Conservation (phyloP, 768 basidiomycete species). For the Mycena vitilis region DNA sequence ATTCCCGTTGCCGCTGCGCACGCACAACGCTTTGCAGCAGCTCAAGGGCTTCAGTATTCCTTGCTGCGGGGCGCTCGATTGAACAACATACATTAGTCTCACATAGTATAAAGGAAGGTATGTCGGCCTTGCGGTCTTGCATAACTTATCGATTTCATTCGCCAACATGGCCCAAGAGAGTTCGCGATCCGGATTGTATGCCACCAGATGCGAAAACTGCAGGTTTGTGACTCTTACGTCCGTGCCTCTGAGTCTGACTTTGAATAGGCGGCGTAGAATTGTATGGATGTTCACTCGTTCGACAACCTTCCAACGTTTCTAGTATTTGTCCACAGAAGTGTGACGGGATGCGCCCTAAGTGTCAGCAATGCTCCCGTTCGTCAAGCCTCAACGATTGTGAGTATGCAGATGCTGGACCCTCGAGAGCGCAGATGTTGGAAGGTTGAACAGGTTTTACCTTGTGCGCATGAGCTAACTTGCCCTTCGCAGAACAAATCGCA, state of each 20-base stretch:
- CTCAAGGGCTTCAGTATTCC: too few species aligned
- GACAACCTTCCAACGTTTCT: too few species aligned
- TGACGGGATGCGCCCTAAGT: slow-evolving; percentile 36
- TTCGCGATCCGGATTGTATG: not conserved
- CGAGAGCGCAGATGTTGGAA: slow-evolving; percentile 29
- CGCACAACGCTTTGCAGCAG: too few species aligned
- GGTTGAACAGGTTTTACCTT: not conserved
- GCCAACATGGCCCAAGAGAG: not conserved
- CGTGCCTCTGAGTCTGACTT: not conserved
- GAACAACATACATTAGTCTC: too few species aligned
- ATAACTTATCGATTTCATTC: too few species aligned
- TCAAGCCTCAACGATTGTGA: slow-evolving; percentile 35
- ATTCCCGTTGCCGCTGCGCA: too few species aligned
- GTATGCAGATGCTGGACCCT: slow-evolving; percentile 35
- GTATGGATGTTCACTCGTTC: not conserved
- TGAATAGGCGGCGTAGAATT: slow-evolving; percentile 26
- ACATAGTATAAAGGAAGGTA: too few species aligned
- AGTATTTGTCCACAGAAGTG: slow-evolving; percentile 28
- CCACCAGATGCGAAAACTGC: slow-evolving; percentile 27
- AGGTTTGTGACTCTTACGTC: slow-evolving; percentile 16
- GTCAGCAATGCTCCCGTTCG: slow-evolving; percentile 33
- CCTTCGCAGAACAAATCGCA: slow-evolving; percentile 46
- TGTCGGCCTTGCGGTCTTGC: too few species aligned
- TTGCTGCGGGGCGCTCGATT: too few species aligned
- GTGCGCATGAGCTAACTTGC: not conserved